A percentile compares a stretch with the other conserved stretches of the same genome.
Conservation (phyloP, 306 rosid genomes). For the Vigna reflexopilosa region DNA sequence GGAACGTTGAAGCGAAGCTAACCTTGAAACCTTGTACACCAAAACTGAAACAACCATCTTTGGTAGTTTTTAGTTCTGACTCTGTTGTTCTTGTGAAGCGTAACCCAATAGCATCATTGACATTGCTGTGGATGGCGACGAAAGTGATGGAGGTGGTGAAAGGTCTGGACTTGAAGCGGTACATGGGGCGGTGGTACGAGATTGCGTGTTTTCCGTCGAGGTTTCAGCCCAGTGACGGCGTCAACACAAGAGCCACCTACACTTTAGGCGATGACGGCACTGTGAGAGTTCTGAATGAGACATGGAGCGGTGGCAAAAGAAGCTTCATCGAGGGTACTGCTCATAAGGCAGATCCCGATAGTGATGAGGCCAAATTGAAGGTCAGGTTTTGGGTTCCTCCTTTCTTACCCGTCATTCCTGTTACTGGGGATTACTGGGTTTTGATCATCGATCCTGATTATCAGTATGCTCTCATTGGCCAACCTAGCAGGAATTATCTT, state of each 20-base stretch:
- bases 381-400: conserved; percentile 93
- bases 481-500: conserved; percentile 75
- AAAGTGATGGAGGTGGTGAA: conserved; percentile 73
- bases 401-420: conserved; percentile 77
- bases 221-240: conserved; percentile 75
- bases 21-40: background rate
- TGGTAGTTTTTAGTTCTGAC: too few species aligned
- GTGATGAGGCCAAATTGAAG: conserved; percentile 90
- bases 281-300: conserved; percentile 81
- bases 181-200: conserved; percentile 98
- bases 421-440: conserved; percentile 89
- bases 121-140: conserved; percentile 50
- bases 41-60: background rate
- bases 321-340: conserved; percentile 74
- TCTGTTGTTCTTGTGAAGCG: background rate
- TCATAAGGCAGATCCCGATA: conserved; percentile 67
- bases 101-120: background rate
- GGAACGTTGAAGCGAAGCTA: background rate
- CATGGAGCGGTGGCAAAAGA: conserved; percentile 74
- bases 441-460: conserved; percentile 73
- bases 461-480: conserved; percentile 75
- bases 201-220: conserved; percentile 83
- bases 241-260: conserved; percentile 87
- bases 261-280: conserved; percentile 67
- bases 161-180: conserved; percentile 64